Base-by-base conservation (phyloP, 208 protist species). In the Balamuthia mandrillaris region DNA sequence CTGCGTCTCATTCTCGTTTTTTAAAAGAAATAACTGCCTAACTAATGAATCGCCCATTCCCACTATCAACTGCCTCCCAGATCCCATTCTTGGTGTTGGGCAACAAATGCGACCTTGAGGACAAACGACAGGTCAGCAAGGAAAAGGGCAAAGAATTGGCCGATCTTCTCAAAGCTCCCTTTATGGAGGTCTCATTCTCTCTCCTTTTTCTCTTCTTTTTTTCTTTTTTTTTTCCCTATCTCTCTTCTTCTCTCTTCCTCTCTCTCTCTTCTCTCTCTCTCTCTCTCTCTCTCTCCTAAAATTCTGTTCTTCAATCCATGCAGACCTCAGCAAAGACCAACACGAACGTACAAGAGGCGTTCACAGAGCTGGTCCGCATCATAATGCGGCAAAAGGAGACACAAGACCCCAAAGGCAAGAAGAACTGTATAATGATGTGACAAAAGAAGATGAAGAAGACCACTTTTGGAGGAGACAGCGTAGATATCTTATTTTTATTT, bases 271-370 rank as follows among this genome's bases (percentile, higher is more conserved):
- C 31, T 52, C 47, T 52, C 14, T n/a, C 47, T 10, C 47, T 18
- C 10, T 18, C 31, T 18, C 24, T 29, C 5, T 1, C 47, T 54
- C 16, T 14, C 47, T 14, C 47, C 21, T 54, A 24, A 54, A 54
- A 14, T 54, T 21, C 21, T 21, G 47, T 54, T 54, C 16, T 21
- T 54, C 14, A 14, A 54, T 54, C 21, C 21, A 29, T 21, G 56
- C 45, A 78, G 68, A 78, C 86, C 52, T 63, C 91, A 39, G 90
- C 93, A 1, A 95, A 95, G 88, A 88, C 85, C 16, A 82, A 92
- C 68, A 83, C 93, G 14, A 95, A 95, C 37, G 91, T 94, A 24
- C 88, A 94, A 24, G 90, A 93, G 39, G 83, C 89, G 14, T 95
- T 95, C 85, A 91, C 91, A 29, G 86, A 92, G n/a, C 68, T 94